Conservation (phyloP, 2,329 filamentous ascomycete species). For the Claviceps lovelessii region DNA sequence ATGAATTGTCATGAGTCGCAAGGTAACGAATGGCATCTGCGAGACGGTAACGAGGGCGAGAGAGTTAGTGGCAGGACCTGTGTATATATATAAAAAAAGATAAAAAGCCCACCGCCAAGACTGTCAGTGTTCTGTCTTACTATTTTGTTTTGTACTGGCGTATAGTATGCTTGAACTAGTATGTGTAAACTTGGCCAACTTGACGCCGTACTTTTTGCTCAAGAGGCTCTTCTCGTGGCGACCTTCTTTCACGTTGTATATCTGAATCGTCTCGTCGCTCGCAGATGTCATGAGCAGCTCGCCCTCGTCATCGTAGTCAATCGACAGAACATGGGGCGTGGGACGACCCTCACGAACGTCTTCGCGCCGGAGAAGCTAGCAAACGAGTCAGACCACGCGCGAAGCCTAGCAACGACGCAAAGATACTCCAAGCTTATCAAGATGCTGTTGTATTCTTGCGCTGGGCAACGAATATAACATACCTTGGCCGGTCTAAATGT, state of each 20-base stretch:
- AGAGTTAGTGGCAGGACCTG: conserved; percentile 2
- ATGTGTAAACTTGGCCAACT: conserved; percentile 88
- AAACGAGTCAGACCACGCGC: background rate
- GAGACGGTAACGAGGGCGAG: background rate
- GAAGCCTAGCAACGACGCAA: background rate
- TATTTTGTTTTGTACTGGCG: conserved; percentile 86
- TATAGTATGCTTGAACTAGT: conserved; percentile 85
- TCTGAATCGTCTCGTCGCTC: conserved; percentile 87
- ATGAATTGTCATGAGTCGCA: conserved; percentile 88
- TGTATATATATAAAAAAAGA: background rate
- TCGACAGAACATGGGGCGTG: conserved; percentile 60
- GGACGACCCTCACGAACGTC: conserved; percentile 37
- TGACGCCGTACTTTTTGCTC: conserved; percentile 93
- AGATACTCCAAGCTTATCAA: background rate
- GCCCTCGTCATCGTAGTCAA: conserved; percentile 93
- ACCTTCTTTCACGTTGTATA: conserved; percentile 87
- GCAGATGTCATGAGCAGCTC: conserved; percentile 83
- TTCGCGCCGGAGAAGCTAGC: conserved; percentile 42
- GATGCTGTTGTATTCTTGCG: background rate
- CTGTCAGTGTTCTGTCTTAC: conserved; percentile 28
- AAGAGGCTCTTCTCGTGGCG: conserved; percentile 77
- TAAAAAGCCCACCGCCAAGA: background rate
- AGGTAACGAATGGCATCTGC: conserved; percentile 71
- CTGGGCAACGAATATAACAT: conserved; percentile 10
- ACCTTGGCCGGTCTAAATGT: conserved; percentile 72